Percentiles rank a stretch among this genome's conserved stretches.
Evolutionary conservation across 164 flowering plant species (phyloP).

Genomic region (grape (Vitis vinifera)): DNA sequence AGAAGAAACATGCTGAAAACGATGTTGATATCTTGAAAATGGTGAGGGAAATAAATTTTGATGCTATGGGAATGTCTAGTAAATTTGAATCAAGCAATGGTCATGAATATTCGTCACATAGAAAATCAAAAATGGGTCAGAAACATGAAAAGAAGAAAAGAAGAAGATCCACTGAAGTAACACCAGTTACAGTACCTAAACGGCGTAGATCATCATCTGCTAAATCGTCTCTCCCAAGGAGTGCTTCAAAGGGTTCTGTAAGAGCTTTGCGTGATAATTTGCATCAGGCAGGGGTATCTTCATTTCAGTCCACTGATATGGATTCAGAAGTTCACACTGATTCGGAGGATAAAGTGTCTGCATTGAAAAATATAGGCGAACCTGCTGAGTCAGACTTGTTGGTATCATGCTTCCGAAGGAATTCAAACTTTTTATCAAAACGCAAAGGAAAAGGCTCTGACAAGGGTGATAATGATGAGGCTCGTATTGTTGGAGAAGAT

Average conservation of each 20-base stretch:
- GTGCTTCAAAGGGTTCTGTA: slow-evolving; percentile 22
- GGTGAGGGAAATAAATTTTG: slow-evolving; percentile 84
- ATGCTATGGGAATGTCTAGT: slow-evolving; percentile 35
- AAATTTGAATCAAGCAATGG: slow-evolving; percentile 63
- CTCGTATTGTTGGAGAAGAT: slow-evolving; percentile 26
- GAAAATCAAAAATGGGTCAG: slow-evolving; percentile 23
- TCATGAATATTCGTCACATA: slow-evolving; percentile 31
- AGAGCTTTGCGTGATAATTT: slow-evolving; percentile 25
- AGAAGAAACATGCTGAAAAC: slow-evolving; percentile 36
- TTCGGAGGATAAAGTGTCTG: slow-evolving; percentile 23
- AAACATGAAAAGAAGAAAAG: slow-evolving; percentile 40
- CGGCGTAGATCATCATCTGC: slow-evolving; percentile 52
- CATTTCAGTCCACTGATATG: slow-evolving; percentile 20
- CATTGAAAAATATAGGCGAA: slow-evolving; percentile 21
- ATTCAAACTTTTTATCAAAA: slow-evolving; percentile 34
- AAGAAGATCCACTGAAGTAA: slow-evolving; percentile 29
- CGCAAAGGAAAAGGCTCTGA: slow-evolving; percentile 32
- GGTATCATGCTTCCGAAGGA: slow-evolving; percentile 37
- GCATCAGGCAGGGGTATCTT: slow-evolving; percentile 9
- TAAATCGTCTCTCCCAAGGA: slow-evolving; percentile 34
- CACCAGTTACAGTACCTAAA: slow-evolving; percentile 48
- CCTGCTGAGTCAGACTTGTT: slow-evolving; percentile 37
- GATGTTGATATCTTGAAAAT: slow-evolving; percentile 77
- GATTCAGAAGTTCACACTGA: slow-evolving; percentile 28
- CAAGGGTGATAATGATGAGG: slow-evolving; percentile 19